Evolutionary conservation across 2,329 filamentous ascomycete species (phyloP), one percentile per base, ranked within the genome.

Genomic region (Fusarium praegraminearum): DNA sequence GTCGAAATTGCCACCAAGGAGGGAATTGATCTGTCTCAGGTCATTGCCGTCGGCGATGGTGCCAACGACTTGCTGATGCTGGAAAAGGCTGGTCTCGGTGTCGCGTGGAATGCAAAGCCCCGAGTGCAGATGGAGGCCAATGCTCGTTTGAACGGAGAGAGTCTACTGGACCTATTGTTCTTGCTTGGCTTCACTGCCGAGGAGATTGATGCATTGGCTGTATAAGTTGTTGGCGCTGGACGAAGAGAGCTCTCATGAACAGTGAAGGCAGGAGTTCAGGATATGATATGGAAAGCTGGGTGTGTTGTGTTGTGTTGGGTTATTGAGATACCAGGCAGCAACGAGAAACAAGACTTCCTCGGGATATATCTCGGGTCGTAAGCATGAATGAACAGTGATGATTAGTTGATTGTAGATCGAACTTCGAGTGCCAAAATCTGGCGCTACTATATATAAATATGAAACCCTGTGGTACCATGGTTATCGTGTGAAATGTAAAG

Each of bases 51-150:
- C 1, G 93, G 93, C 7, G 93, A 96, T 78, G 93, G 93, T 9
- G 93, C 92, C 38, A 96, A 96, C 75, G 93, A 96, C 76, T 78
- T 96, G 69, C 83, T 91, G 61, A 96, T 96, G 93, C 89, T 96
- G 84, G 85, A 84, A 11, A 86, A 87, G 49, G 92, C 93, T 0
- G 92, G 91, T 1, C 57, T 95, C 38, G 93, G 93, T 22, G 89
- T 96, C 5, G 93, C 93, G 3, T 94, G 93, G 85, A 93, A 94
- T 76, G 93, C 93, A 12, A 96, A 96, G 83, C 91, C 92, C 3
- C 85, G 89, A 62, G 93, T 96, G 58, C 93, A 96, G 81, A 87
- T 90, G 83, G 88, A 92, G 78, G 93, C 93, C 3, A 88, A 89
- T 30, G 89, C 90, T 16, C 84, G 91, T 43, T 79, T 96, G 65